These are phyloP conservation scores for Rubia yunnanensis DNA, from an alignment of 257 asterid genomes.

Conservation along the genomic window DNA sequence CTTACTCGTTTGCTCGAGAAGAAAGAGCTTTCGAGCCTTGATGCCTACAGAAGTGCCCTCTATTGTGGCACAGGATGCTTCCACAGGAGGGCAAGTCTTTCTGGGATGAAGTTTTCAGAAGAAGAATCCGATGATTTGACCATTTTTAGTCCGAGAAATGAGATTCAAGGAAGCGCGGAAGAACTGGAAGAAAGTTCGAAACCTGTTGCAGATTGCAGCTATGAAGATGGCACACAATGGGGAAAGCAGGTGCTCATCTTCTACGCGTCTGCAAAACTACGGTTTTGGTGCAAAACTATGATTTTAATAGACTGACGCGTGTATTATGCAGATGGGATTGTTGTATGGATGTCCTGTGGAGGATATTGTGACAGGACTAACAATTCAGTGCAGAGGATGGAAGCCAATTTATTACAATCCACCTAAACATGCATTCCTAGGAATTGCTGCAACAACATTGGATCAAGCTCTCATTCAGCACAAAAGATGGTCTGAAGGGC, in stretches of 20 bases:
- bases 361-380: conserved; percentile 71
- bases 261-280: too few species aligned
- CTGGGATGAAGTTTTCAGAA: conserved; percentile 30
- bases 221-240: conserved; percentile 66
- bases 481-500: conserved; percentile 78
- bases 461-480: conserved; percentile 55
- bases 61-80: conserved; percentile 70
- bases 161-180: conserved; percentile 20
- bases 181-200: conserved; percentile 54
- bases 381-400: conserved; percentile 90
- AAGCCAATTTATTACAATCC: conserved; percentile 59
- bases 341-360: conserved; percentile 75
- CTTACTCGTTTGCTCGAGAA: conserved; percentile 8
- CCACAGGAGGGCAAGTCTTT: conserved; percentile 55
- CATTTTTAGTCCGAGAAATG: conserved; percentile 10
- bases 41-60: conserved; percentile 44
- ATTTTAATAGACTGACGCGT: neutral
- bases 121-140: conserved; percentile 10
- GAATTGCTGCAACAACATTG: conserved; percentile 52
- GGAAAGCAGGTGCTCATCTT: conserved; percentile 46
- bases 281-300: neutral
- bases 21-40: conserved; percentile 59
- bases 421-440: conserved; percentile 47
- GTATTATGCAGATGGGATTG: conserved; percentile 55
- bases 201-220: conserved; percentile 48